Percentiles rank a stretch among this genome's conserved stretches.
Conservation (phyloP, 1,284 basidiomycete genomes). For the Marasmius fiardii region DNA sequence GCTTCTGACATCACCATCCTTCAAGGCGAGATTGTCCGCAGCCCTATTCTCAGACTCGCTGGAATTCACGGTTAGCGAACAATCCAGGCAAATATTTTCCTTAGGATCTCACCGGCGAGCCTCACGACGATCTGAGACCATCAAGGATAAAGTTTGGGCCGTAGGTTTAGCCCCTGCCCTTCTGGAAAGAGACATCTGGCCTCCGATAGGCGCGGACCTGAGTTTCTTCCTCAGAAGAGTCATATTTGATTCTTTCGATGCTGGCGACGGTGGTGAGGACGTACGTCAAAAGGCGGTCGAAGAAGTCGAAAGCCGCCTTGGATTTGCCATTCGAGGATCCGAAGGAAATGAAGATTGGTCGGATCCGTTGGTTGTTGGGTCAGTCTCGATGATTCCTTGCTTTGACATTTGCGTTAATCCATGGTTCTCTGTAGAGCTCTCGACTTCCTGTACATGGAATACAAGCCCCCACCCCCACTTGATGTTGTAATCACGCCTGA, state of each 20-base stretch:
- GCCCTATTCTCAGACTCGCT: constrained; percentile 71
- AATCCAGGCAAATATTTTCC: constrained; percentile 28
- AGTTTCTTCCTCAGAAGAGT: constrained; percentile 79
- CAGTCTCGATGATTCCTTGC: constrained; percentile 21
- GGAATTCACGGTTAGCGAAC: constrained; percentile 37
- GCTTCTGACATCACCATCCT: constrained; percentile 60
- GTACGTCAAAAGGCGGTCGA: constrained; percentile 36
- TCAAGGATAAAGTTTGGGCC: constrained; percentile 43
- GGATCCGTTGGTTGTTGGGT: constrained; percentile 54
- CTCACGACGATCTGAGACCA: constrained; percentile 19
- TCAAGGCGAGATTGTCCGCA: constrained; percentile 57
- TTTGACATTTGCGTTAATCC: constrained; percentile 2
- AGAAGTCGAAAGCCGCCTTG: constrained; percentile 75
- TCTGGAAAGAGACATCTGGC: constrained; percentile 73
- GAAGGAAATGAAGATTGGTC: constrained; percentile 1
- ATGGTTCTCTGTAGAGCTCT: constrained; percentile 52
- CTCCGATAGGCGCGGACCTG: constrained; percentile 79
- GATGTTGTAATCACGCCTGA: constrained; percentile 65
- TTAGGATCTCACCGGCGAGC: constrained; percentile 31
- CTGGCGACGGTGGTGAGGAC: constrained; percentile 19
- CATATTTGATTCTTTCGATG: constrained; percentile 67
- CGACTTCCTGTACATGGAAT: constrained; percentile 86
- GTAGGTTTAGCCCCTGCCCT: constrained; percentile 73
- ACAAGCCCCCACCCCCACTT: constrained; percentile 74
- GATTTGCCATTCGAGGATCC: constrained; percentile 78